Evolutionary conservation across 164 flowering plant genomes (phyloP).

Genomic region (Chimonanthus praecox): DNA sequence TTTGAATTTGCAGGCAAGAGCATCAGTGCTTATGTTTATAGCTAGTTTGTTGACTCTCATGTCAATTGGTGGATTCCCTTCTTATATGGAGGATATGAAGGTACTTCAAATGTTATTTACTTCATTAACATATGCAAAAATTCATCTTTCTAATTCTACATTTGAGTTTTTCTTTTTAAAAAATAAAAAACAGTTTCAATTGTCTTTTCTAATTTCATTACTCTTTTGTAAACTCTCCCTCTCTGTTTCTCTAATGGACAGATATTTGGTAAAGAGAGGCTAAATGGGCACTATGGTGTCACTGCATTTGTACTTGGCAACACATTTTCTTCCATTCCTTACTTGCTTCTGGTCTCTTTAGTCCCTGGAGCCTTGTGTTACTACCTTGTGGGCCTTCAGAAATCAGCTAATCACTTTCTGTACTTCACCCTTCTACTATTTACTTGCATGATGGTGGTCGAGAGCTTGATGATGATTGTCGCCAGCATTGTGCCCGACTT

Average conservation of each 20-base stretch:
- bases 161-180: too few species aligned
- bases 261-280: slow-evolving; percentile 46
- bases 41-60: slow-evolving; percentile 39
- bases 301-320: slow-evolving; percentile 46
- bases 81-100: slow-evolving; percentile 57
- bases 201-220: neutral
- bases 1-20: slow-evolving; percentile 30
- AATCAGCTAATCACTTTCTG: slow-evolving; percentile 24
- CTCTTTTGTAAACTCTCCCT: neutral
- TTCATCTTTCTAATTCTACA: neutral
- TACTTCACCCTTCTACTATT: slow-evolving; percentile 37
- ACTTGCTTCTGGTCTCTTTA: slow-evolving; percentile 37
- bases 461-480: slow-evolving; percentile 65
- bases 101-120: slow-evolving; percentile 10
- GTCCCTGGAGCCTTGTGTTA: slow-evolving; percentile 50
- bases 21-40: slow-evolving; percentile 37
- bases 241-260: slow-evolving; percentile 8
- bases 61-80: slow-evolving; percentile 56
- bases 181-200: neutral
- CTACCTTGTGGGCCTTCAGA: slow-evolving; percentile 37
- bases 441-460: slow-evolving; percentile 40
- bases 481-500: slow-evolving; percentile 62
- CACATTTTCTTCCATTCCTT: slow-evolving; percentile 58
- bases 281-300: slow-evolving; percentile 58
- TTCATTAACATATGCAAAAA: neutral